Evolutionary conservation across 139 green algal genomes (phyloP).

Genomic region (Asterochloris erici): DNA sequence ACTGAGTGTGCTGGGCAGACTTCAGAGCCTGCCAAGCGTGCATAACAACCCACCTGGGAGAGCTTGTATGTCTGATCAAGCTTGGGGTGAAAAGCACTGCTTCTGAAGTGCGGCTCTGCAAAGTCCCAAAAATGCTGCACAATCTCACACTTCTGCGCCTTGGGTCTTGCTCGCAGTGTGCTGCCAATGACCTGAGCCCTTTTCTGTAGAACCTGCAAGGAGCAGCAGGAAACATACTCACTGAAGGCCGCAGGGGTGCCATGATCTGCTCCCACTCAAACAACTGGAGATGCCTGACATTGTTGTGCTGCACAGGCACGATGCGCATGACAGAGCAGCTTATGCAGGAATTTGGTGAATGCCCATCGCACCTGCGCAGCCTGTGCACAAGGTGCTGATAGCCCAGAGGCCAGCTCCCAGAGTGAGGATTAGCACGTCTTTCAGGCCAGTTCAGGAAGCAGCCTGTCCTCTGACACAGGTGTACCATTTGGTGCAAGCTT

Average conservation of each 20-base stretch:
- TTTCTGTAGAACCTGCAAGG: slow-evolving; percentile 4
- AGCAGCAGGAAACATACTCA: not conserved
- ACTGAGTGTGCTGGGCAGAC: too few species aligned
- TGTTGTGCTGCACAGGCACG: too few species aligned
- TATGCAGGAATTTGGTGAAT: not conserved
- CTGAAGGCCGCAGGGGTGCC: not conserved
- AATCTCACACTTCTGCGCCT: not conserved
- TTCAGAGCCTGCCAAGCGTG: too few species aligned
- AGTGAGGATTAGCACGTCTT: not conserved
- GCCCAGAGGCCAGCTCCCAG: too few species aligned
- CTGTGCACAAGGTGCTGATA: too few species aligned
- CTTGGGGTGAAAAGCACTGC: slow-evolving; percentile 1
- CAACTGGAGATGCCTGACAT: not conserved
- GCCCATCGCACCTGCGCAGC: not conserved
- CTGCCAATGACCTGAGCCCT: slow-evolving; percentile 13
- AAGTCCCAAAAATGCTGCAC: not conserved
- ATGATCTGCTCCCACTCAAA: not conserved
- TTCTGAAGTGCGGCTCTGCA: slow-evolving; percentile 8
- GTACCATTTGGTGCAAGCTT: not conserved
- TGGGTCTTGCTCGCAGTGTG: slow-evolving; percentile 12
- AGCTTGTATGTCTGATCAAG: slow-evolving; percentile 12
- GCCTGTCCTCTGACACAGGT: not conserved
- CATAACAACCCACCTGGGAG: not conserved
- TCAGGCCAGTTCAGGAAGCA: not conserved
- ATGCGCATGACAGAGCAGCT: too few species aligned